These are phyloP conservation scores for Amphichorda felina DNA, from an alignment of 2,329 filamentous ascomycete genomes.

Conservation along the genomic window DNA sequence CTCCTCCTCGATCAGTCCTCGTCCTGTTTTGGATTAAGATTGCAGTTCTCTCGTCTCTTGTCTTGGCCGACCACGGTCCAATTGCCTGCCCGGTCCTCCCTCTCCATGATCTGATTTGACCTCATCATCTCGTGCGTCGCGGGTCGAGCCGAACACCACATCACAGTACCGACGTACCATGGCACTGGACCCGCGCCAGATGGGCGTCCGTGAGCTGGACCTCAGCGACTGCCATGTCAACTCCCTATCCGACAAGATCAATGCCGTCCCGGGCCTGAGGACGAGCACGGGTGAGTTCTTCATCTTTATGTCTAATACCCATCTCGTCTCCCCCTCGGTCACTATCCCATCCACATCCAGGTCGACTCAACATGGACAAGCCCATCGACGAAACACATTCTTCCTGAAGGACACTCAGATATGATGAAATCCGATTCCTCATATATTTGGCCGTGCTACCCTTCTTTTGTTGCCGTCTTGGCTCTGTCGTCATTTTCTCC, in stretches of 20 bases:
- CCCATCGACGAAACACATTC: too few species aligned
- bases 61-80: background rate
- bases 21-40: too few species aligned
- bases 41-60: background rate
- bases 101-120: too few species aligned
- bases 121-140: background rate
- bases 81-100: too few species aligned
- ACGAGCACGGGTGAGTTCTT: slow-evolving; percentile 42
- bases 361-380: too few species aligned
- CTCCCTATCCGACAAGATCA: slow-evolving; percentile 38
- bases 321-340: background rate
- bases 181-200: background rate
- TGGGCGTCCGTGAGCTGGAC: slow-evolving; percentile 26
- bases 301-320: slow-evolving; percentile 4
- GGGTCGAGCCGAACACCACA: background rate
- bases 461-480: too few species aligned
- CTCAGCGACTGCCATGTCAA: slow-evolving; percentile 27
- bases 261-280: slow-evolving; percentile 40
- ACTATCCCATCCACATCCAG: too few species aligned
- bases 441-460: too few species aligned
- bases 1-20: too few species aligned
- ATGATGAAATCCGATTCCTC: background rate
- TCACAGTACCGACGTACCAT: too few species aligned
- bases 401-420: too few species aligned
- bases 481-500: too few species aligned